Percentiles rank a stretch among this genome's conserved stretches.
Evolutionary conservation across 1,139 yeast genomes (phyloP).

Genomic region (Schizosaccharomyces versatilis): DNA sequence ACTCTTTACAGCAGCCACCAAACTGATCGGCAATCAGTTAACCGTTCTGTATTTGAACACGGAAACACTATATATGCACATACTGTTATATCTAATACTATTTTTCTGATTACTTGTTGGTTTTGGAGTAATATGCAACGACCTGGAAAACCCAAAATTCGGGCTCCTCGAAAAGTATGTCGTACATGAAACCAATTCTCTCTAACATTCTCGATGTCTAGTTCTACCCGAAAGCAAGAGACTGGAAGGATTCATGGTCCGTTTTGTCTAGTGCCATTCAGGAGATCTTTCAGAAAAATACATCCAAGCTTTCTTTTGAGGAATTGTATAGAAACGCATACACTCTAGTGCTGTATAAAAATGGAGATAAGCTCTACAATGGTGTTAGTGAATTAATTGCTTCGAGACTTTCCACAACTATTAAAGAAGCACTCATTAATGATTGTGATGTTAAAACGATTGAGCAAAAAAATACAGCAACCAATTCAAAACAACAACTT

Average conservation of each 20-base stretch:
- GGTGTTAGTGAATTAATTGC: constrained; percentile 33
- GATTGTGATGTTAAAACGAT: background rate
- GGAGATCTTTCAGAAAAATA: constrained; percentile 55
- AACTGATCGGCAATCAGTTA: no score
- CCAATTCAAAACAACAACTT: constrained; percentile 3
- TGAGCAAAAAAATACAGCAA: constrained; percentile 9
- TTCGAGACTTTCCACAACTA: constrained; percentile 26
- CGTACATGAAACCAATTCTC: constrained; percentile 7
- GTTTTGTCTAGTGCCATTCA: constrained; percentile 49
- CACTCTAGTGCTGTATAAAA: constrained; percentile 50
- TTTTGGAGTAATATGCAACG: constrained; percentile 1
- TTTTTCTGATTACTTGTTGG: background rate
- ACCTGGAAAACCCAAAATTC: constrained; percentile 25
- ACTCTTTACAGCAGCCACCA: no score
- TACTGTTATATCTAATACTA: background rate
- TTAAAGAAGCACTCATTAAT: constrained; percentile 9
- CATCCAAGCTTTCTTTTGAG: constrained; percentile 60
- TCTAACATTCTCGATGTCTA: background rate
- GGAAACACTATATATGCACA: no score
- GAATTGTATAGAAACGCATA: constrained; percentile 68
- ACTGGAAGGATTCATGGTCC: constrained; percentile 50
- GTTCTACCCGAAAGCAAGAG: constrained; percentile 19
- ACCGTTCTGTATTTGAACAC: no score
- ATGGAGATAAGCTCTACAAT: constrained; percentile 47
- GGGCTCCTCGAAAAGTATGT: constrained; percentile 45